Evolutionary conservation across 2,329 filamentous ascomycete genomes (phyloP).

Genomic region (Aspergillus sclerotialis): DNA sequence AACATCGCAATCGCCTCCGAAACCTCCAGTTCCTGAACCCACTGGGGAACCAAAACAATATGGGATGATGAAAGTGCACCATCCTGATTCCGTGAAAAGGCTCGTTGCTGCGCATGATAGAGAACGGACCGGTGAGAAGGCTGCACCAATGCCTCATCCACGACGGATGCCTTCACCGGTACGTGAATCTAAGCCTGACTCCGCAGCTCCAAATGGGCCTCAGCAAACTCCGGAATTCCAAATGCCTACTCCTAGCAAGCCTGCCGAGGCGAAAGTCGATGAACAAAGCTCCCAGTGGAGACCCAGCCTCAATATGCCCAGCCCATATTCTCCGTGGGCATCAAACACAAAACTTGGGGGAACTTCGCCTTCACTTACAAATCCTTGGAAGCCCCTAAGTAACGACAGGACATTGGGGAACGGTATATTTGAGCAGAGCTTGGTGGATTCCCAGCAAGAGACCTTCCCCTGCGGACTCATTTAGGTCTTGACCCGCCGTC

Average conservation of each 20-base stretch:
- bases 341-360: conserved; percentile 26
- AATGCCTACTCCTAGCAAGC: conserved; percentile 13
- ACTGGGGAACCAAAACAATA: conserved; percentile 53
- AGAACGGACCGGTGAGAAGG: conserved; percentile 29
- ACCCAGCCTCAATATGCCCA: conserved; percentile 28
- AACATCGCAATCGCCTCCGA: conserved; percentile 47
- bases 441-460: conserved; percentile 43
- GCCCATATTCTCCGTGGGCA: conserved; percentile 32
- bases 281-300: conserved; percentile 32
- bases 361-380: conserved; percentile 32
- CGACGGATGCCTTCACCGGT: conserved; percentile 26
- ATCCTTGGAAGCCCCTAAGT: conserved; percentile 54
- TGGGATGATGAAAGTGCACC: conserved; percentile 57
- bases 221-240: conserved; percentile 16
- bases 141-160: conserved; percentile 13
- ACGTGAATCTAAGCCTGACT: conserved; percentile 21
- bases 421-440: conserved; percentile 53
- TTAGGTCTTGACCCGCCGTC: conserved; percentile 34
- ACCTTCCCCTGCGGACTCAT: conserved; percentile 34
- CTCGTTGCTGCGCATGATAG: conserved; percentile 30
- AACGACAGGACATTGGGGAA: conserved; percentile 55
- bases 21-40: conserved; percentile 52
- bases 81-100: conserved; percentile 47
- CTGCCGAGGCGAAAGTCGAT: conserved; percentile 21
- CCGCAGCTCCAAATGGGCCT: conserved; percentile 22